phyloP scores from a whole-genome alignment of 192 early-diverging fungal species.

The Rhizophagus clarus region DNA sequence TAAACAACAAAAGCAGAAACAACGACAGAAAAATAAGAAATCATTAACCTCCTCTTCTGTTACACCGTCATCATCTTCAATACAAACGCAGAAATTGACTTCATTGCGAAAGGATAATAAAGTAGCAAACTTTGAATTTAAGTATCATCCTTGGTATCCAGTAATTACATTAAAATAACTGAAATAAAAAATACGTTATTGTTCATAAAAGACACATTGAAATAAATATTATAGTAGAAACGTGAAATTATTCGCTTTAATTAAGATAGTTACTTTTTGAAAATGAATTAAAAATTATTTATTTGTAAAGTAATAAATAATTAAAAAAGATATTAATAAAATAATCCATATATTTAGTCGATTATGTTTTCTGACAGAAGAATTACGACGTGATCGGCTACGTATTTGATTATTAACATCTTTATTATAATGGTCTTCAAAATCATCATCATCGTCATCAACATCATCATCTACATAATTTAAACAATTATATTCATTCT shows the following conservation, averaged over 20 bases:
- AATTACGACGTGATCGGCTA: not conserved
- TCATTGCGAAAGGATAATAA: conserved; percentile 7
- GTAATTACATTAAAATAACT: conserved; percentile 22
- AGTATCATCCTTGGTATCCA: conserved; percentile 35
- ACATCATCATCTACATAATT: not conserved
- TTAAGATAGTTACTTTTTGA: not conserved
- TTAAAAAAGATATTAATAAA: not conserved
- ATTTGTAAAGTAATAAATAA: not conserved
- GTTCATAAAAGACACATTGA: not conserved
- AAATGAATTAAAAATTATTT: not conserved
- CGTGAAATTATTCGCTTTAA: not conserved
- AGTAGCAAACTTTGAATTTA: conserved; percentile 23
- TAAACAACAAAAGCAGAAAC: conserved; percentile 16
- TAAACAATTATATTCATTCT: not conserved
- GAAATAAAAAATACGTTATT: not conserved
- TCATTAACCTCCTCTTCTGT: not conserved
- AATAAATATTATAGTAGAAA: not conserved
- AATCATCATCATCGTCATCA: not conserved
- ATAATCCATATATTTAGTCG: not conserved
- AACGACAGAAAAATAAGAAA: conserved; percentile 10
- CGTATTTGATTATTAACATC: not conserved
- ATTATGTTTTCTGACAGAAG: not conserved
- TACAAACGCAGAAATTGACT: not conserved
- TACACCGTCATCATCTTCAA: not conserved
- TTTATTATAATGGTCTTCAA: not conserved